Conservation (phyloP, 176 grass and related monocot species). For the Paspalum notatum region DNA sequence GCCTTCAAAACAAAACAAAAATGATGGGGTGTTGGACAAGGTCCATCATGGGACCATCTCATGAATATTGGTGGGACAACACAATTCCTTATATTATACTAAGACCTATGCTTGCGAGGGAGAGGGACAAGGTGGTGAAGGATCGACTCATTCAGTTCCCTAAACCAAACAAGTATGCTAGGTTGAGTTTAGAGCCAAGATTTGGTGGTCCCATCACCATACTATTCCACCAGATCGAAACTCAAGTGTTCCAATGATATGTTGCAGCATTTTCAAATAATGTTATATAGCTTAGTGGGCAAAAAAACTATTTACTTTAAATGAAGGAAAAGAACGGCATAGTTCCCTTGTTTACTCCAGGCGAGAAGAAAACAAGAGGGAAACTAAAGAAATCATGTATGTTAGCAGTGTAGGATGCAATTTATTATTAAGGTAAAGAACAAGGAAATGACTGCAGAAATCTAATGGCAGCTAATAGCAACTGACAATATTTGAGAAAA, state of each 20-base stretch:
- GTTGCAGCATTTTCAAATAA: slow-evolving; percentile 24
- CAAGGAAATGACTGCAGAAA: slow-evolving; percentile 16
- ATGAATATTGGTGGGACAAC: neutral
- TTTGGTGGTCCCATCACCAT: neutral
- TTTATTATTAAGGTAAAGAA: slow-evolving; percentile 12
- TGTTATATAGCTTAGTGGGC: neutral
- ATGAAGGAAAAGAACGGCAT: neutral
- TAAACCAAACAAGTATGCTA: neutral
- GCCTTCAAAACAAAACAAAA: slow-evolving; percentile 1
- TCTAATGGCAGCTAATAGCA: slow-evolving; percentile 13
- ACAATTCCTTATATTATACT: neutral
- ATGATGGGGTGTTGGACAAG: neutral
- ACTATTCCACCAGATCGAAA: neutral
- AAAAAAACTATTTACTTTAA: neutral
- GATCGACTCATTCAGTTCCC: neutral
- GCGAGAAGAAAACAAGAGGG: neutral
- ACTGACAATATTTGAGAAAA: neutral
- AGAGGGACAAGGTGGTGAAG: neutral
- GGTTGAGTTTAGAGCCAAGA: neutral
- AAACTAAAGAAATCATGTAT: neutral
- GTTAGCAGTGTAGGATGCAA: neutral
- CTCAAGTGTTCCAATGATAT: neutral
- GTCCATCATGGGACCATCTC: neutral
- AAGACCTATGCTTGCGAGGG: neutral
- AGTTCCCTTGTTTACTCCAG: neutral